Base-by-base conservation (phyloP, 805 yeast species). In the Wickerhamomyces subpelliculosus region DNA sequence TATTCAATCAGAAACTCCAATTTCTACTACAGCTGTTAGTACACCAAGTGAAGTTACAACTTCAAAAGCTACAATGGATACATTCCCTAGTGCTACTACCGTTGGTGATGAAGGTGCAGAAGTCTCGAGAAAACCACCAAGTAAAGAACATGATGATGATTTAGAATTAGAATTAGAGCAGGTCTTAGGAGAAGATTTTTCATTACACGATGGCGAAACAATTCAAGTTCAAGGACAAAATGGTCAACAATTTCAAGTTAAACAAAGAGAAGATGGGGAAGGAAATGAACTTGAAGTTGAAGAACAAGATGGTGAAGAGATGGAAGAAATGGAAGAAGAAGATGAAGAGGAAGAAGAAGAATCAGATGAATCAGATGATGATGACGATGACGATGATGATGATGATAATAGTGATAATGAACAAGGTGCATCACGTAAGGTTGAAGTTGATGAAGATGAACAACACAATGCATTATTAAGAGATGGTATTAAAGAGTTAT, bases 401-500 rank as follows among this genome's bases (percentile, higher is more conserved):
- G 78, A 72, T 7, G 78, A 70, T 11, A 79, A 72, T 9, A 79
- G 71, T 5, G 79, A 70, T 5, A 73, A 67, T 4, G 73, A 68
- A 7, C 73, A 70, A 8, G 76, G 68, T 2, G 73, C 64, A 4
- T 74, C 68, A 4, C 69, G 66, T 3, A 70, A 65, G 5, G 73
- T 64, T 25, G 78, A 70, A 19, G 73, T 67, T 32, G 78, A 74
- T 38, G 73, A 70, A 37, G 76, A 73, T 39, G 72, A 70, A 35
- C 81, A 79, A 49, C 85, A 85, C 57, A 70, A 70, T 47, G 88
- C 84, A 51, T 70, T 87, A 47, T 65, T 93, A 39, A 77, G 75
- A 43, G 97, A 90, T 60, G 97, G 89, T 58, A 80, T 93, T 40
- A 63, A 70, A 7, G 98, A 93, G 53, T 68, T 93, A 43, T 88